Evolutionary conservation across 331 rosid genomes (phyloP), one percentile per base, ranked within the genome.

Genomic region (Pyracantha coccinea): DNA sequence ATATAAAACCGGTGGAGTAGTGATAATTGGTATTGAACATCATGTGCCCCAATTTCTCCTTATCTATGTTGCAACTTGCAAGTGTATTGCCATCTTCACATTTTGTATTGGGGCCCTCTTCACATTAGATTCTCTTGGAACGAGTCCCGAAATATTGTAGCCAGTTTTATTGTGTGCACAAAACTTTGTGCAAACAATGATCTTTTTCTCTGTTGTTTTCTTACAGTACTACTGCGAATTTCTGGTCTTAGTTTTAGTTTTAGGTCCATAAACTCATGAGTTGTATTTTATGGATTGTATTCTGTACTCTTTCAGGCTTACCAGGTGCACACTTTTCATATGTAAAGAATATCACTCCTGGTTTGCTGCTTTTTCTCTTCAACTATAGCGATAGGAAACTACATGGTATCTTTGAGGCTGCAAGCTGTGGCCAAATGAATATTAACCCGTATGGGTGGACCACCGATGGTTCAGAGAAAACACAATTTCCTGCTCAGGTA

Each of bases 401-500:
- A 78, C 86, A 90, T 90, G 99, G 97, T 64, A 81, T 92, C 61
- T 92, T 81, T 70, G 97, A 90, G 90, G 97, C 97, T 17, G 86
- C 91, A 57, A 79, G 90, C 78, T 55, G 72, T 23, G 99, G 97
- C 20, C 67, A 86, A 80, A 75, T 89, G 90, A 86, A 78, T 66
- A 90, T 95, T 32, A 86, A 95, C 25, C 96, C 97, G 44, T 84
- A 89, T 80, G 99, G 93, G 64, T 95, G 99, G 97, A 79, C 86
- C 28, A 64, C 71, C 75, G 85, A 88, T 45, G 87, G 86, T 70
- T 76, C 87, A 8, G 90, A 85, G 80, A 90, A 76, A 82, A 95
- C 97, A 63, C 82, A 25, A 54, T 95, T 76, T 86, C 97, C 97
- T 64, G 97, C 97, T 62, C 99, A 89, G 97, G 97, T 95, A 79